Evolutionary conservation across 2,329 filamentous ascomycete genomes (phyloP), one percentile per base, ranked within the genome.

Genomic region (Fusarium dlaminii): DNA sequence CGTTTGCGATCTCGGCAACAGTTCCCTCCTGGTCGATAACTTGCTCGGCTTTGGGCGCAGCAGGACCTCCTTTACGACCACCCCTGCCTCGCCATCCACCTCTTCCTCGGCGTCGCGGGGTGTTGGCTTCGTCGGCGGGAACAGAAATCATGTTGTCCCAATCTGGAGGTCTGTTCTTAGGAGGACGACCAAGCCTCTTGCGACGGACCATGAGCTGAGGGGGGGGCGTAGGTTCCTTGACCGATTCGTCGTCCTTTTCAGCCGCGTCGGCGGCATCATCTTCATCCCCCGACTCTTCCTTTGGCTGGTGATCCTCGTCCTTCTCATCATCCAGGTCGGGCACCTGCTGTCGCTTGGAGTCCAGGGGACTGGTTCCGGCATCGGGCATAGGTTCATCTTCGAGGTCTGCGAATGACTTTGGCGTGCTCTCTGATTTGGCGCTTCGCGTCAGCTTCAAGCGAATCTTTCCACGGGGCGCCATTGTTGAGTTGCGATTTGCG

Each of bases 1-100:
- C 96, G 79, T 98, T 90, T 68, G 94, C 88, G 65, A 99, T 96
- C 79, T 96, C 93, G 84, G 96, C 92, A 83, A 94, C 91, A 66
- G 95, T 98, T 58, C 96, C 96, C 78, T 98, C 95, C 79, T 97
- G 97, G 83, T 98, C 96, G 68, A 98, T 92, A 10, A 94, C 91
- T 70, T 97, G 93, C 79, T 95, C 91, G 4, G 92, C 94, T 55
- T 94, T 91, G 79, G 95, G 94, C 43, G 92, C 91, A 20, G 91
- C 90, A 9, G 91, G 90, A 43, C 91, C 92, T 64, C 93, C 91
- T 78, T 89, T 90, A 71, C 85, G 92, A 76, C 84, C 94, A 82
- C 85, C 94, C 9, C 90, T 87, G 14, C 90, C 88, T 66, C 90
- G 85, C 91, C 95, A 94, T 69, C 94, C 92, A 49, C 90, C 91